Evolutionary conservation across 169 alveolate species (phyloP), one percentile per base, ranked within the genome.

Genomic region (Toxoplasma gondii): DNA sequence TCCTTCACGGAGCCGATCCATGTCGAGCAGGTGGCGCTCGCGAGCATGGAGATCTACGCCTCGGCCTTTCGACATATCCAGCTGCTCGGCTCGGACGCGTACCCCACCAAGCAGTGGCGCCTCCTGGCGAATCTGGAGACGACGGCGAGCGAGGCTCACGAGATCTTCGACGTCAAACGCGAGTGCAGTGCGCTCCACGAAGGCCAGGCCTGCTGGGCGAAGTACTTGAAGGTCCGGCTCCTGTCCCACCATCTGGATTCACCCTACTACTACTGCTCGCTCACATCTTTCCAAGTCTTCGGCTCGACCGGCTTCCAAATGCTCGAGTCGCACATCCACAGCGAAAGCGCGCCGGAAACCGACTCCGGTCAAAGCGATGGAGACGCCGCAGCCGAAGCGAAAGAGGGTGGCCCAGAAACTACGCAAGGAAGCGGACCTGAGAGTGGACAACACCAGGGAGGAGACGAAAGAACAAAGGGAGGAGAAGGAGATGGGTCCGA

Each of bases 291-390:
- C 94, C 94, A 91, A 80, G 97, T 97, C 44, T 97, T 96, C 94
- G 98, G 98, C 0, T 96, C 97, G 39, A 97, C 98, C 64, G 98
- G 98, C 44, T 97, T 97, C 70, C 98, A 97, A 83, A 95, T 97
- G 43, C 94, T 91, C 31, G 94, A 91, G 70, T 74, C 94, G 31
- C 94, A 91, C 49, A 91, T 91, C 45, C 94, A 81, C 67, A 81
- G 54, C 39, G 94, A 91, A 45, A 44, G 43, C 31, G 88, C 54
- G 58, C 74, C 74, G n/a, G 74, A 64, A 1, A 31, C 24, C 9
- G 74, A 64, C 7, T 16, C 74, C 74, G 9, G n/a, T 16, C 74
- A 64, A 4, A 31, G 74, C 74, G 74, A 4, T 4, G 74, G 31
- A 4, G 74, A 64, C n/a, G 74, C 74, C 7, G 74, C 4, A 7